Base-by-base conservation (phyloP, 2,329 filamentous ascomycete species). In the Orbilia blumenaviensis region DNA sequence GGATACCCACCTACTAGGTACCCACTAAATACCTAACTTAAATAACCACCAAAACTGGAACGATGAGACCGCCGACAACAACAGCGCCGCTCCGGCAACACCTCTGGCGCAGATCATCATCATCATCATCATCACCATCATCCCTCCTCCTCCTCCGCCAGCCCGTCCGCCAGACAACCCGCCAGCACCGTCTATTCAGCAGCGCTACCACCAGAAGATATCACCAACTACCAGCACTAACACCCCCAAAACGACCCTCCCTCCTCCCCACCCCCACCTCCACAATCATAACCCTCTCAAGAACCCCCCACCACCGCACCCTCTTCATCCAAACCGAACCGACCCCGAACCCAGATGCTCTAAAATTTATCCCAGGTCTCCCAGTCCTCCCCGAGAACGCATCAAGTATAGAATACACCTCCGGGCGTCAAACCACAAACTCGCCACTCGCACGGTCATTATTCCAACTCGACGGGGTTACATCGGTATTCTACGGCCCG, bases 251-350 rank as follows among this genome's bases (percentile, higher is more conserved):
- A 52, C 32, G 42, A 8, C 54, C 60, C 7, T 23, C 62, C n/a
- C 42, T 74, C 32, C 21, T 52, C 12, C 21, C 14, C 27, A 25
- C 29, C 23, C 23, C 38, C 21, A 32, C 21, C 27, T n/a, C n/a
- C n/a, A n/a, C n/a, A n/a, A n/a, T n/a, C n/a, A n/a, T n/a, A 18
- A 38, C 3, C 18, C 48, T 2, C 7, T 50, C 34, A 10, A 1
- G 23, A 3, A 38, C 50, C 50, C 25, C 58, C 16, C 50, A 60
- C 25, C 25, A 23, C 48, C 56, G 72, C 16, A 76, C 48, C 14
- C 96, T 99, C 83, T 99, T 98, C 86, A 99, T 99, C 81, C 95
- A 99, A 84, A 98, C 94, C 3, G 94, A 98, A 82, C 88, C 88
- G 79, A 99, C 95, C 0, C 95, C 95, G 25, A 99, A 99, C 84